phyloP scores from a whole-genome alignment of 2,329 filamentous ascomycete genomes.

The Aspergillus hortae region DNA sequence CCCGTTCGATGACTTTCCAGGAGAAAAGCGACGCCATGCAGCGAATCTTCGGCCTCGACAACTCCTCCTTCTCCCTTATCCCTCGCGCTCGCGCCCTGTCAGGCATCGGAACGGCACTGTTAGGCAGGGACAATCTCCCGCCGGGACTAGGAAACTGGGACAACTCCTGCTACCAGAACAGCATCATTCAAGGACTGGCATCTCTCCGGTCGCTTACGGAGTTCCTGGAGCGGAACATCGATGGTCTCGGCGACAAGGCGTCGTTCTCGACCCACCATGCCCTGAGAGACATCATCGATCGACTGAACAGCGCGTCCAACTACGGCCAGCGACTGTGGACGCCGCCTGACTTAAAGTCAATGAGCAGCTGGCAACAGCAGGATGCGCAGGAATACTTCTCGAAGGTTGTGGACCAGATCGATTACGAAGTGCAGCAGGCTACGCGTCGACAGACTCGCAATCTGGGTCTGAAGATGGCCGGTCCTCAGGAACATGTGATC shows the following conservation, averaged over 20 bases:
- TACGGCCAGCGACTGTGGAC: conserved; percentile 80
- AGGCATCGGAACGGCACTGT: conserved; percentile 47
- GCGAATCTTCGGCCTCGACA: conserved; percentile 60
- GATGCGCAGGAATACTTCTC: conserved; percentile 98
- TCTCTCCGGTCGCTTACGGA: conserved; percentile 66
- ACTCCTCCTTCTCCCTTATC: conserved; percentile 56
- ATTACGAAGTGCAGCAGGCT: conserved; percentile 66
- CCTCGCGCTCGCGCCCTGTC: conserved; percentile 55
- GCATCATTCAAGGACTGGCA: conserved; percentile 80
- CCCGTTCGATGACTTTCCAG: conserved; percentile 26
- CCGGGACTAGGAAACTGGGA: conserved; percentile 82
- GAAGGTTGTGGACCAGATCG: conserved; percentile 79
- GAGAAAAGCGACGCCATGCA: conserved; percentile 65
- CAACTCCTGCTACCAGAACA: conserved; percentile 98
- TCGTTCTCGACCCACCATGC: conserved; percentile 49
- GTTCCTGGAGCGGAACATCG: conserved; percentile 56
- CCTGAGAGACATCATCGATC: conserved; percentile 64
- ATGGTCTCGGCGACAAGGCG: conserved; percentile 33
- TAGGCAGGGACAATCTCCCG: conserved; percentile 35
- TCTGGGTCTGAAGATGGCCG: conserved; percentile 38
- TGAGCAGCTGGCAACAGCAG: conserved; percentile 94
- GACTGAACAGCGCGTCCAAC: conserved; percentile 66
- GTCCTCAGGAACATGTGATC: conserved; percentile 32
- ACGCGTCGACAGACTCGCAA: conserved; percentile 43
- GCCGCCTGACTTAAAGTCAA: conserved; percentile 74